Base-by-base conservation (phyloP, 2,329 filamentous ascomycete species). In the Rhexocercosporidium sp. region DNA sequence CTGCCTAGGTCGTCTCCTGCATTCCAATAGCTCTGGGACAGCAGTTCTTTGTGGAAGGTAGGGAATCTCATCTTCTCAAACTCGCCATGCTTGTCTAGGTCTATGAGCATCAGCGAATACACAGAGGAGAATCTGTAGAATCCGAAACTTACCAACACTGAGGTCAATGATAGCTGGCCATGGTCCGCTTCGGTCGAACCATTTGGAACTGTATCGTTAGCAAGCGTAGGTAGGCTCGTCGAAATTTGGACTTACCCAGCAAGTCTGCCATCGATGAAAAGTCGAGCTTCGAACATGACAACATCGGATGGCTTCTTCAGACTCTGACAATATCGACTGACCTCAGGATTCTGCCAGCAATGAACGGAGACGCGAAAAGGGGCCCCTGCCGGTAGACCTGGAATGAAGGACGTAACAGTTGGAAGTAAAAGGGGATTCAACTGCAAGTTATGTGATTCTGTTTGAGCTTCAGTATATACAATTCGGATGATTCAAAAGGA, bases 311-410 rank as follows among this genome's bases (percentile, higher is more conserved):
- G 82, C 68, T 87, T 85, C 79, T 70, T 87, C 74, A 87, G 83
- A 53, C 81, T 80, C 67, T 82, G 83, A 39, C 87, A 83, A 72
- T 85, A 82, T 53, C 86, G 83, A 71, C 87, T 91, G 63, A 88
- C 79, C 20, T 82, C 81, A 6, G 90, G 89, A 4, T 81, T 83
- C 18, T 84, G 84, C 92, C 92, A 95, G 66, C 85, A 89, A 78
- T 94, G 92, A 59, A 95, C 83, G 2, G 92, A 94, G 59, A 94
- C 83, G 69, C 89, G 86, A 77, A 94, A 94, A 0, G 86, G 82
- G 31, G 81, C 81, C 27, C 86, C 86, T 0, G 81, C 76, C 3
- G 82, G 74, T 11, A 93, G 81, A 67, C 88, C 90, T 1, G 91
- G 89, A 53, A 93, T 83, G 76, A 93, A 95, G 69, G 87, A 89